Percentiles rank a stretch among this genome's conserved stretches.
Evolutionary conservation across 1,284 basidiomycete genomes (phyloP).

Genomic region (Leccinum pachyderme): DNA sequence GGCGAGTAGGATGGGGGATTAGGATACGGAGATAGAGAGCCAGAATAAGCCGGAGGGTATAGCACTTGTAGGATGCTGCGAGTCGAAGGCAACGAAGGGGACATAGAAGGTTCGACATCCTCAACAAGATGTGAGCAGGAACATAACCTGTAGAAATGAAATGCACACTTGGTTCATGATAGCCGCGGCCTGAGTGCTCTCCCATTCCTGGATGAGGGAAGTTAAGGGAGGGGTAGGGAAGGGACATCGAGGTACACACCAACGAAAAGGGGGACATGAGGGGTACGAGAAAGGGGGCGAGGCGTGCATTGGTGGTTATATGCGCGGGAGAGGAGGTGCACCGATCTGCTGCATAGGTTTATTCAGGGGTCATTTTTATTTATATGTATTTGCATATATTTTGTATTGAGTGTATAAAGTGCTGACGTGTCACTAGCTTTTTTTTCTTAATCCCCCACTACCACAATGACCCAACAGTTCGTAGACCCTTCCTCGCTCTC

Average conservation of each 20-base stretch:
- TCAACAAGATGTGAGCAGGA: conserved; percentile 12
- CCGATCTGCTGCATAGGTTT: background rate
- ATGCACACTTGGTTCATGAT: conserved; percentile 10
- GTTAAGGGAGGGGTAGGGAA: background rate
- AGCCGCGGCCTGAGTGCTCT: background rate
- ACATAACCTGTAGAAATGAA: background rate
- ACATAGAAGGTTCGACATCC: background rate
- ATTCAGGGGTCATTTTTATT: conserved; percentile 3
- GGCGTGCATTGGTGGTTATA: background rate
- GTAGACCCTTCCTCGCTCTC: conserved; percentile 42
- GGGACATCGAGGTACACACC: background rate
- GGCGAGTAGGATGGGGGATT: conserved; percentile 26
- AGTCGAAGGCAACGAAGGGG: conserved; percentile 18
- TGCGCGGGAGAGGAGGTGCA: background rate
- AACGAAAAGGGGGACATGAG: background rate
- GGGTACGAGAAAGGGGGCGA: background rate
- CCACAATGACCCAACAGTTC: conserved; percentile 26
- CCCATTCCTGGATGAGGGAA: background rate
- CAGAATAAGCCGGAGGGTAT: conserved; percentile 24
- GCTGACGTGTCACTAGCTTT: conserved; percentile 30
- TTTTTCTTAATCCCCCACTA: conserved; percentile 6
- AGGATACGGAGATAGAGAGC: conserved; percentile 3
- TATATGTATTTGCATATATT: conserved; percentile 21
- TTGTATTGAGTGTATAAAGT: conserved; percentile 31
- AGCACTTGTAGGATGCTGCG: conserved; percentile 24